Base-by-base conservation (phyloP, 139 green algal species). In the Edaphochlamys debaryana region DNA sequence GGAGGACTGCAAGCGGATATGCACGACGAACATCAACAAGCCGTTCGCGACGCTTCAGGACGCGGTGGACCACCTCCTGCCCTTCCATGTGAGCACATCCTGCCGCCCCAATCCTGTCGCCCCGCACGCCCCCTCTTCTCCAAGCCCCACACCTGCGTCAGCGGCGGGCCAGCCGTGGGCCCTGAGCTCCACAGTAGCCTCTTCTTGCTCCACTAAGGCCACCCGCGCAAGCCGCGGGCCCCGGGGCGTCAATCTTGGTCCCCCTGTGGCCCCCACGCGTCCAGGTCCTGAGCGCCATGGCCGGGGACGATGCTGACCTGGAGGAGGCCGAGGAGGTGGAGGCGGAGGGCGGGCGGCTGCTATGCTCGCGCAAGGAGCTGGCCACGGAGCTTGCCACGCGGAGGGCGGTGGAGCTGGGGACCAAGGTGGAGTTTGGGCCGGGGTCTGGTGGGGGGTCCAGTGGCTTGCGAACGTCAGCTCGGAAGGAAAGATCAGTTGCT, bases 1-100 rank as follows among this genome's bases (percentile, higher is more conserved):
- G 8, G 77, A 83, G 45, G 77, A 83, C 64, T 83, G 77, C 77
- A 83, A 83, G 45, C 63, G 77, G 0, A 74, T 83, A 27, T 83
- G 77, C 64, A 83, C 63, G 9, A 67, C 77, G 4, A 42, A 69
- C 32, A 8, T 83, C 0, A 67, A 40, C 45, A 74, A 66, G 29
- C 77, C 77, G 0, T 83, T 83, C 11, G 30, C 23, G 15, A 83
- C 42, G 7, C 34, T 83, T 0, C 77, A 83, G 36, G 77, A 83
- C 37, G 77, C 77, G 4, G 19, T 83, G 1, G 77, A 83, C 34
- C 77, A 74, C 48, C 66, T 83, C 4, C 37, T 83, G 32, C 77
- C 77, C 4, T 83, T 83, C 48, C 77, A 83, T 23, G 77, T 83
- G 54, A 67, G 77, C n/a, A n/a, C n/a, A n/a, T n/a, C n/a, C n/a